Percentiles rank a stretch among this genome's conserved stretches.
Conservation (phyloP, 1,284 basidiomycete species). For the Somion occarium region DNA sequence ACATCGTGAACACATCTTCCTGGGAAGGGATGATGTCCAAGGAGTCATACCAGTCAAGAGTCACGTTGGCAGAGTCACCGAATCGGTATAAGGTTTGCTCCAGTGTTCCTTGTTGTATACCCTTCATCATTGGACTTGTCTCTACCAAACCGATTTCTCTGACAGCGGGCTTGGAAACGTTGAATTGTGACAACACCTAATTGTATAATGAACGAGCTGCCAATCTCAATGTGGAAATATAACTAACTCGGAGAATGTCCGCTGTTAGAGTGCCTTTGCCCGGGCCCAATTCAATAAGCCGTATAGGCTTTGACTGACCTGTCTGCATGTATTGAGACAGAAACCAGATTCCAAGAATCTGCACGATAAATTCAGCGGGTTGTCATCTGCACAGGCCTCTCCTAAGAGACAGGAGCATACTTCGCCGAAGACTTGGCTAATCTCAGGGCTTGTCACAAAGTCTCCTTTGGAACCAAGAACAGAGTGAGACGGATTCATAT, state of each 20-base stretch:
- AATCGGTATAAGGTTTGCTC: slow-evolving; percentile 20
- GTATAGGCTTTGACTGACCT: slow-evolving; percentile 48
- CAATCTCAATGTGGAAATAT: slow-evolving; percentile 6
- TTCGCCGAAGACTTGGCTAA: slow-evolving; percentile 96
- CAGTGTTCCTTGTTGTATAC: slow-evolving; percentile 61
- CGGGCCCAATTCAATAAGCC: slow-evolving; percentile 91
- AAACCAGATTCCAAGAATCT: slow-evolving; percentile 88
- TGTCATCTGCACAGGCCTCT: slow-evolving; percentile 15
- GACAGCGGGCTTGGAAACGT: slow-evolving; percentile 35
- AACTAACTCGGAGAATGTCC: slow-evolving; percentile 82
- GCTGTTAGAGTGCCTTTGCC: slow-evolving; percentile 90
- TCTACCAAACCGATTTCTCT: slow-evolving; percentile 76
- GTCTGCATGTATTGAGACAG: slow-evolving; percentile 73
- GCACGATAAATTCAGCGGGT: slow-evolving; percentile 28
- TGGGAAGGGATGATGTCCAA: slow-evolving; percentile 61
- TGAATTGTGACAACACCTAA: slow-evolving; percentile 53
- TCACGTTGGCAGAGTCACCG: slow-evolving; percentile 20
- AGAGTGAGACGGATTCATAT: slow-evolving; percentile 67
- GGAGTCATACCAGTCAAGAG: slow-evolving; percentile 71
- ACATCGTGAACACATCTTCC: slow-evolving; percentile 70
- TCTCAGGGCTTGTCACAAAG: slow-evolving; percentile 96
- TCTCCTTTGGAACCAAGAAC: slow-evolving; percentile 90
- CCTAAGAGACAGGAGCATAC: slow-evolving; percentile 38
- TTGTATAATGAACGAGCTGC: too few species aligned
- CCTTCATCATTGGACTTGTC: slow-evolving; percentile 65